These are phyloP conservation scores for Brettanomyces custersianus DNA, from an alignment of 805 yeast species.

Conservation along the genomic window DNA sequence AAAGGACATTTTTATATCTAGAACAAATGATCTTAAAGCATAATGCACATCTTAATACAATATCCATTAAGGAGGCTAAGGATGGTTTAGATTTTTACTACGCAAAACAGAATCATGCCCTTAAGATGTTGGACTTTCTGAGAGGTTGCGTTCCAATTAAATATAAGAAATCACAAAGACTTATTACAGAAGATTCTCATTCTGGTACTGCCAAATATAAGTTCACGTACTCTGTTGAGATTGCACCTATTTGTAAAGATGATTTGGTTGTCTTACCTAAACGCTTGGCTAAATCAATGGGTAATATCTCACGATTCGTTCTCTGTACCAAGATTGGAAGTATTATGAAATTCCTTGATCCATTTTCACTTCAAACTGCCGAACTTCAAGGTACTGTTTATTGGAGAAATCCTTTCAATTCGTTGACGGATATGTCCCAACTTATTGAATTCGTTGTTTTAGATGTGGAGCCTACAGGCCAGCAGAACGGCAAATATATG, in stretches of 20 bases:
- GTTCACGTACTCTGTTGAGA: conserved; percentile 86
- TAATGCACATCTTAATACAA: conserved; percentile 89
- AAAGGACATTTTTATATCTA: conserved; percentile 89
- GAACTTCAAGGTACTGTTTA: conserved; percentile 64
- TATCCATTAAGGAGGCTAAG: conserved; percentile 82
- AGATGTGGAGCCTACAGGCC: conserved; percentile 90
- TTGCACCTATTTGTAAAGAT: conserved; percentile 94
- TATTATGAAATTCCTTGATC: conserved; percentile 80
- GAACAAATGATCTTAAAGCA: conserved; percentile 92
- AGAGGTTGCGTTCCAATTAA: conserved; percentile 78
- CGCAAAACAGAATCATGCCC: conserved; percentile 81
- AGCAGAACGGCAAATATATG: conserved; percentile 64
- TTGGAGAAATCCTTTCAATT: conserved; percentile 76
- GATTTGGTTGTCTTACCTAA: conserved; percentile 89
- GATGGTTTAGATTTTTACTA: conserved; percentile 96
- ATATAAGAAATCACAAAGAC: conserved; percentile 78
- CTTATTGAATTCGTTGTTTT: conserved; percentile 81
- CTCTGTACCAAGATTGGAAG: conserved; percentile 81
- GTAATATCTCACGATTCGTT: conserved; percentile 74
- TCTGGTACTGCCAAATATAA: conserved; percentile 83
- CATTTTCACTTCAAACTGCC: conserved; percentile 66
- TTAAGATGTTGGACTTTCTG: conserved; percentile 87
- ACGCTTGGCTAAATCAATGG: conserved; percentile 73
- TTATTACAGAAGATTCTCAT: conserved; percentile 86
- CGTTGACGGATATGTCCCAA: conserved; percentile 69